These are phyloP conservation scores for Monsonia emarginata DNA, from an alignment of 441 rosid genomes.

Conservation along the genomic window DNA sequence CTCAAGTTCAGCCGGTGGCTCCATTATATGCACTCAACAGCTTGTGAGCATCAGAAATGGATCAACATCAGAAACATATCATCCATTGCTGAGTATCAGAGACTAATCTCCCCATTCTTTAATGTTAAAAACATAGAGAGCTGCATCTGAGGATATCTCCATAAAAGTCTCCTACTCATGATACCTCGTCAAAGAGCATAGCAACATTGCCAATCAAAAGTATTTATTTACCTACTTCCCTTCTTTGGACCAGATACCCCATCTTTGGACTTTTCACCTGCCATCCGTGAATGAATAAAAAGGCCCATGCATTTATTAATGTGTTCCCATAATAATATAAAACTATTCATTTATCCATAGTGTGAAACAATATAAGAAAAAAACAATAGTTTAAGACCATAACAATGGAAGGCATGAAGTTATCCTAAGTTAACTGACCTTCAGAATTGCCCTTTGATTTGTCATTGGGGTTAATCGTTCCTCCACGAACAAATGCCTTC, in stretches of 20 bases:
- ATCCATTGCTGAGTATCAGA: neutral
- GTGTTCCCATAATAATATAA: constrained; percentile 46
- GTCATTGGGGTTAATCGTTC: constrained; percentile 71
- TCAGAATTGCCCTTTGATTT: constrained; percentile 52
- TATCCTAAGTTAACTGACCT: constrained; percentile 46
- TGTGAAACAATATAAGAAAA: constrained; percentile 24
- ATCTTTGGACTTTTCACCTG: constrained; percentile 99
- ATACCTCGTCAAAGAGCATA: constrained; percentile 32
- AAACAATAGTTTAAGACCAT: neutral
- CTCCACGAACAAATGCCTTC: constrained; percentile 93
- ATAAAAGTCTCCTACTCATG: constrained; percentile 18
- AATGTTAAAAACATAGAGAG: constrained; percentile 16
- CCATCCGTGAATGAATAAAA: constrained; percentile 96
- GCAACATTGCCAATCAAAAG: constrained; percentile 57
- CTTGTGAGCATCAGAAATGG: too few species aligned
- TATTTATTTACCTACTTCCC: constrained; percentile 98
- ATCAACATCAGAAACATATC: neutral
- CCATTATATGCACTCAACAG: neutral
- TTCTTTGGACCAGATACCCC: constrained; percentile 96
- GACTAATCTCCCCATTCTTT: constrained; percentile 13
- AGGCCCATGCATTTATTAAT: constrained; percentile 90
- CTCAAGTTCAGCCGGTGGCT: neutral
- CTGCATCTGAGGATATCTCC: constrained; percentile 19
- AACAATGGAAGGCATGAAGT: constrained; percentile 2
- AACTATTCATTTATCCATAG: constrained; percentile 48